Percentiles rank a stretch among this genome's conserved stretches.
Evolutionary conservation across 768 basidiomycete genomes (phyloP).

Genomic region (Plicaturopsis crispa): DNA sequence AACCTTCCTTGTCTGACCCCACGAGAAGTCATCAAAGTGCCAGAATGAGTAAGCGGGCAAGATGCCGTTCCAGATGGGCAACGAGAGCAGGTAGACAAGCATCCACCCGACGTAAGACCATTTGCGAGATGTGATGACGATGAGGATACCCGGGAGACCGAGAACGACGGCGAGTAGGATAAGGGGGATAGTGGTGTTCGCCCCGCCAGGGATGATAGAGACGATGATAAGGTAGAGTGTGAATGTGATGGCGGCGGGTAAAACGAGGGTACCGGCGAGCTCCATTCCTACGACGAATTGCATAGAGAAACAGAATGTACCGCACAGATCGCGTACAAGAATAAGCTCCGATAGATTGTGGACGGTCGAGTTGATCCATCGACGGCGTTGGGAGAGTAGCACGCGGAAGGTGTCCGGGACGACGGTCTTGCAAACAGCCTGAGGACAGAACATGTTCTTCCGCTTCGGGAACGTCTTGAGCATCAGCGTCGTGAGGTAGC

Average conservation of each 20-base stretch:
- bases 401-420: conserved; percentile 96
- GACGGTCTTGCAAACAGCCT: conserved; percentile 98
- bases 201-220: conserved; percentile 74
- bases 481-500: conserved; percentile 95
- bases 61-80: conserved; percentile 96
- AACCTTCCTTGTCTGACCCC: conserved; percentile 89
- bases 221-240: conserved; percentile 89
- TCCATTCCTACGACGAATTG: conserved; percentile 99
- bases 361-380: conserved; percentile 99
- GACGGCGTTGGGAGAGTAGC: conserved; percentile 89
- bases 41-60: conserved; percentile 96
- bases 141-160: conserved; percentile 91
- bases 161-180: conserved; percentile 90
- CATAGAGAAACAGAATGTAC: conserved; percentile 99
- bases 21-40: conserved; percentile 98
- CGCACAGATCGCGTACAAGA: conserved; percentile 95
- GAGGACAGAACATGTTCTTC: conserved; percentile 98
- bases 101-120: conserved; percentile 96
- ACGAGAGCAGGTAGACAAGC: conserved; percentile 84
- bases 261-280: conserved; percentile 88
- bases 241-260: conserved; percentile 96
- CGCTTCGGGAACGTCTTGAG: conserved; percentile 99
- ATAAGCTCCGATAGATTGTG: conserved; percentile 96
- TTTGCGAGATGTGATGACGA: conserved; percentile 94
- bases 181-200: conserved; percentile 83